Evolutionary conservation across 2,329 filamentous ascomycete genomes (phyloP).

Genomic region (Botrytis fragariae): DNA sequence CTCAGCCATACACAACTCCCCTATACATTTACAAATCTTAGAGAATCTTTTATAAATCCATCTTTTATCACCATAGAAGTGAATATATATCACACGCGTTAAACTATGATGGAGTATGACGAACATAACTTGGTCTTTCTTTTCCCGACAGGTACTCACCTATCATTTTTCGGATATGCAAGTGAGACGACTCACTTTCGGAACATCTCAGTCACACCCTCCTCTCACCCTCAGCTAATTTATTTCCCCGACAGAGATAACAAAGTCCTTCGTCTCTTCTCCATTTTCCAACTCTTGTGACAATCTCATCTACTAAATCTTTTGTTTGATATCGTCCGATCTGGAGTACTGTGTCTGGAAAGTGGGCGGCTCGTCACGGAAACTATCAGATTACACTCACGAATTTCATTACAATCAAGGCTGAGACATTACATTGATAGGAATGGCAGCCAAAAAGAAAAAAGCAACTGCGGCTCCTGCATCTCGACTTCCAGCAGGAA

Average conservation of each 20-base stretch:
- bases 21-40: neutral
- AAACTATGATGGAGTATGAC: neutral
- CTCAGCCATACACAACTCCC: neutral
- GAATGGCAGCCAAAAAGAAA: constrained; percentile 2
- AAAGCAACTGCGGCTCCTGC: neutral
- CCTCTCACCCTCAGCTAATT: neutral
- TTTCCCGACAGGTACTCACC: neutral
- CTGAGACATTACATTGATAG: neutral
- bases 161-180: neutral
- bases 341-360: no score
- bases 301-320: neutral
- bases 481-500: neutral
- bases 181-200: neutral
- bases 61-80: rapidly evolving
- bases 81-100: neutral
- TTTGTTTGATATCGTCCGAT: neutral
- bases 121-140: no score
- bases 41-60: rapidly evolving
- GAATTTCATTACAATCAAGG: rapidly evolving
- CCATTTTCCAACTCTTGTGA: neutral
- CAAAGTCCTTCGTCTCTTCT: no score
- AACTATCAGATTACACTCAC: neutral
- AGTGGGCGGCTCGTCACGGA: rapidly evolving
- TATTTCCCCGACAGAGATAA: neutral
- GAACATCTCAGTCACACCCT: rapidly evolving